phyloP scores from a whole-genome alignment of 768 basidiomycete species.

The Amanita muscaria region DNA sequence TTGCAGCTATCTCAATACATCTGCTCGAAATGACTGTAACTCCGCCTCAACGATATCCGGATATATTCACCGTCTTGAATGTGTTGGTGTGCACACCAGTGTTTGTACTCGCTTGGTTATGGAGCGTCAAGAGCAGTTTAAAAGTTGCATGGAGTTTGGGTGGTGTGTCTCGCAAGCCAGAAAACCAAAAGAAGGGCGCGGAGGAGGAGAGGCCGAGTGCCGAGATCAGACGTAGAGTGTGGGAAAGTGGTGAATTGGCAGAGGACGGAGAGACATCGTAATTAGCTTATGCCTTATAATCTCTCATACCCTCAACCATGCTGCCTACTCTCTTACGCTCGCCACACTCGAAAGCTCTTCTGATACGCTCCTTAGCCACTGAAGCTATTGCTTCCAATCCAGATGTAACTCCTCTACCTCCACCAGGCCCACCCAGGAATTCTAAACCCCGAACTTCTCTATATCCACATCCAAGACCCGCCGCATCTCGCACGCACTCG shows the following conservation, averaged over 20 bases:
- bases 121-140: conserved; percentile 77
- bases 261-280: not conserved
- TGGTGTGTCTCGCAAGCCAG: conserved; percentile 29
- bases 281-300: too few species aligned
- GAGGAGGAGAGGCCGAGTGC: not conserved
- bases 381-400: conserved; percentile 29
- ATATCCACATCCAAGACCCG: conserved; percentile 40
- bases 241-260: not conserved
- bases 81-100: conserved; percentile 73
- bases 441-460: conserved; percentile 20
- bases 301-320: conserved; percentile 8
- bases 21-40: conserved; percentile 48
- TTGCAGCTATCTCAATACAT: conserved; percentile 47
- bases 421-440: conserved; percentile 15
- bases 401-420: conserved; percentile 30
- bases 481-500: conserved; percentile 25
- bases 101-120: conserved; percentile 78
- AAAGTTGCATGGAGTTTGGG: conserved; percentile 77
- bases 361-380: conserved; percentile 35
- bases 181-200: not conserved
- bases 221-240: not conserved
- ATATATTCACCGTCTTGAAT: conserved; percentile 80
- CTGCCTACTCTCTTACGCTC: conserved; percentile 2
- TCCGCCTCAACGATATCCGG: conserved; percentile 74
- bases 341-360: conserved; percentile 7